These are phyloP conservation scores for Nyssa sinensis DNA, from an alignment of 148 eudicot genomes.

Conservation along the genomic window DNA sequence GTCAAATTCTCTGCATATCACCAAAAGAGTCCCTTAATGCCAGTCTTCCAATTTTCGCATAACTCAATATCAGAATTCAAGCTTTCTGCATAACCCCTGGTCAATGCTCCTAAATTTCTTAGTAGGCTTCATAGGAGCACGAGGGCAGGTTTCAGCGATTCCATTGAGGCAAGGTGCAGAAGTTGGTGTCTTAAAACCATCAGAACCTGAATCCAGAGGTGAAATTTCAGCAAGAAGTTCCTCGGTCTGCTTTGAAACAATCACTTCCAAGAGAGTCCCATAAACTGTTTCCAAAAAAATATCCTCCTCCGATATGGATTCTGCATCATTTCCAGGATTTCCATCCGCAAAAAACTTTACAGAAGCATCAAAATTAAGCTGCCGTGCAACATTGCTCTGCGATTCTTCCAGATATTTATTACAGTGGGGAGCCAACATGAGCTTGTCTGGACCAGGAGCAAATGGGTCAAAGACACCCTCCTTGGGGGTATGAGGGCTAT, in stretches of 20 bases:
- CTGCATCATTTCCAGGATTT: slow-evolving; percentile 19
- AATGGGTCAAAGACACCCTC: slow-evolving; percentile 59
- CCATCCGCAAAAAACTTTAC: slow-evolving; percentile 10
- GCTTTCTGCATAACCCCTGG: slow-evolving; percentile 58
- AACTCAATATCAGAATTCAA: slow-evolving; percentile 44
- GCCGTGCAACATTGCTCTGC: slow-evolving; percentile 33
- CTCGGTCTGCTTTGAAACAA: slow-evolving; percentile 38
- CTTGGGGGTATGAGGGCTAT: slow-evolving; percentile 50
- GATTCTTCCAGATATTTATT: slow-evolving; percentile 35
- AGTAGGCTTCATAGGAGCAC: slow-evolving; percentile 50
- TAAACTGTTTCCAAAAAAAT: slow-evolving; percentile 44
- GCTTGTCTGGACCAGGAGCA: slow-evolving; percentile 64
- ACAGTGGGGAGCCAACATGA: slow-evolving; percentile 50
- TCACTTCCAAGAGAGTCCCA: slow-evolving; percentile 48
- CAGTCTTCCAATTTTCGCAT: background rate
- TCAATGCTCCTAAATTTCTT: slow-evolving; percentile 40
- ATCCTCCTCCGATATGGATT: slow-evolving; percentile 39
- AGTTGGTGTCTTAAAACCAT: slow-evolving; percentile 39
- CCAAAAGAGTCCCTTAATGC: background rate
- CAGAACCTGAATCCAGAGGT: slow-evolving; percentile 5
- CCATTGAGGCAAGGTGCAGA: slow-evolving; percentile 39
- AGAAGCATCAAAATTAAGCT: slow-evolving; percentile 45
- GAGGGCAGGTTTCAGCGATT: slow-evolving; percentile 63
- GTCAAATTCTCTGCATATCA: background rate
- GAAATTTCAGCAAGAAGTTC: slow-evolving; percentile 29